Percentiles rank a stretch among this genome's conserved stretches.
Conservation (phyloP, 2,329 filamentous ascomycete species). For the Mariannaea sp. region DNA sequence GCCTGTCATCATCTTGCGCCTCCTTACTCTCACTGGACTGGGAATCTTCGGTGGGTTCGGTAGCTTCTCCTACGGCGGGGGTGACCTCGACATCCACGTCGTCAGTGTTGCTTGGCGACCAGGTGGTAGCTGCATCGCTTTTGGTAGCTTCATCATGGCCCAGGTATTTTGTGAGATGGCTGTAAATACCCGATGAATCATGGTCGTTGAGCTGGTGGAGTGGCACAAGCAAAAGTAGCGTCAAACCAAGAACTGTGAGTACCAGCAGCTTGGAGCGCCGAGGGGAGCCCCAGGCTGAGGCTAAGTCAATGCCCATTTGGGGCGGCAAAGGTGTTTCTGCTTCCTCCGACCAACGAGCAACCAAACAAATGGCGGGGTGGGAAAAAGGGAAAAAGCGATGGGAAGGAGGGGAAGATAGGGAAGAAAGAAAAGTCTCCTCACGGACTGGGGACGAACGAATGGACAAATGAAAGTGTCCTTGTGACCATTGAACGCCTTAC, state of each 20-base stretch:
- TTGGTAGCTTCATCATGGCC: conserved; percentile 42
- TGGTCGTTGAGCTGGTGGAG: conserved; percentile 40
- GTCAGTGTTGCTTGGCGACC: conserved; percentile 43
- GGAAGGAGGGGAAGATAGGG: not conserved
- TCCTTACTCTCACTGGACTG: not conserved
- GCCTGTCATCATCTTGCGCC: not conserved
- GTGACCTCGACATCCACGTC: not conserved
- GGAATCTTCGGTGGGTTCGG: not conserved
- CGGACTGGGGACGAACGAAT: conserved; percentile 1
- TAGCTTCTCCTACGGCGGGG: not conserved
- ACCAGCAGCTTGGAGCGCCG: conserved; percentile 38
- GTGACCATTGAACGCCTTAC: conserved; percentile 11
- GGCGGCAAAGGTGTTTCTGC: conserved; percentile 1
- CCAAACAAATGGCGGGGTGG: conserved; percentile 12
- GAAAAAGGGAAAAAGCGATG: not conserved
- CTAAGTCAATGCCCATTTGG: conserved; percentile 33
- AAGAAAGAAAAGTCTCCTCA: conserved; percentile 1
- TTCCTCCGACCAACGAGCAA: conserved; percentile 12
- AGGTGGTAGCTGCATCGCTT: conserved; percentile 39
- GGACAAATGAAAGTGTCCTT: no score
- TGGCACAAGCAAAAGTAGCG: conserved; percentile 38
- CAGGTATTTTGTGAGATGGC: conserved; percentile 40
- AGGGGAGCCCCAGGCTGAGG: conserved; percentile 36
- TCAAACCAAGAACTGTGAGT: conserved; percentile 36
- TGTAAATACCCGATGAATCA: conserved; percentile 37